Conservation (phyloP, 176 grass and related monocot genomes). For the Pharus latifolius region DNA sequence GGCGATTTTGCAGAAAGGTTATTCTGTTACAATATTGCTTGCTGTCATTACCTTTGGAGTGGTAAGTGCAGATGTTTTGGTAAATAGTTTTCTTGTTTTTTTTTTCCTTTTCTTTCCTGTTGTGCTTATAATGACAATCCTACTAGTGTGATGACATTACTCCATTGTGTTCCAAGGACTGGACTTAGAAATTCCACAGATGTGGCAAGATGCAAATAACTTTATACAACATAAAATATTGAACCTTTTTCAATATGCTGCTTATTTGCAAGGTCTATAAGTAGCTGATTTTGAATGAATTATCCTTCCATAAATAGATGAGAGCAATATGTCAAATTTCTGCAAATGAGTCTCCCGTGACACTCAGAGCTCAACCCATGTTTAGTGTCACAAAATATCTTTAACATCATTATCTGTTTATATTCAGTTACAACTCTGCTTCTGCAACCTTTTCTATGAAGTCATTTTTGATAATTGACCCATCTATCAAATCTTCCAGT, state of each 20-base stretch:
- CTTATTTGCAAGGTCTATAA: neutral
- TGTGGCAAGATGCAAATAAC: neutral
- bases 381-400: neutral
- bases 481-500: constrained; percentile 37
- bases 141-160: constrained; percentile 1
- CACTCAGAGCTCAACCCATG: neutral
- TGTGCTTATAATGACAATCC: neutral
- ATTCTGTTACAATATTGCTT: constrained; percentile 85
- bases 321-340: neutral
- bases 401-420: neutral
- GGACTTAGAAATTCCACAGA: neutral
- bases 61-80: constrained; percentile 48
- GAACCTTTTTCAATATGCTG: neutral
- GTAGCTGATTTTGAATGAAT: neutral
- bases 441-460: neutral
- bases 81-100: neutral
- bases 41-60: constrained; percentile 86
- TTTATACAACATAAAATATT: neutral
- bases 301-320: neutral
- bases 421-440: neutral
- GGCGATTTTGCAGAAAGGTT: constrained; percentile 95
- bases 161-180: neutral
- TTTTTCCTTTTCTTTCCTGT: neutral
- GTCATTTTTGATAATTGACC: constrained; percentile 1
- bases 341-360: neutral